A percentile compares a stretch with the other conserved stretches of the same genome.
These are phyloP conservation scores for Trichomonascaceae sp. DNA, from an alignment of 1,139 yeast species.

Conservation along the genomic window DNA sequence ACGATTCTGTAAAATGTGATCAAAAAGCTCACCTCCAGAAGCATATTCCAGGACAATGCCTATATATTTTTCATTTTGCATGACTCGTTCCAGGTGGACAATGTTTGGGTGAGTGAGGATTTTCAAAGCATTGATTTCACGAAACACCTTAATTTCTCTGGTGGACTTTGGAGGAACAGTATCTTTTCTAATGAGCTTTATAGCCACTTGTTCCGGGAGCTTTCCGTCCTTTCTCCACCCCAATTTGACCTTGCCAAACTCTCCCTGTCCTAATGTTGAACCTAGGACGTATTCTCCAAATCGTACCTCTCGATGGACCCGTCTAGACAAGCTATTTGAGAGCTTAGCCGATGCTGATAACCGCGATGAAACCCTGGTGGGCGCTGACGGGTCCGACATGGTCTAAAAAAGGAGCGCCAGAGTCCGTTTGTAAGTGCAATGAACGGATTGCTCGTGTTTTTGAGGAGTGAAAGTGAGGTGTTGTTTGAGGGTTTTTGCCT, in stretches of 20 bases:
- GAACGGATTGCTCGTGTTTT: background rate
- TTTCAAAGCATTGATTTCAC: constrained; percentile 88
- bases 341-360: constrained; percentile 24
- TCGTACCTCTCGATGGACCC: constrained; percentile 36
- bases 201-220: constrained; percentile 74
- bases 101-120: constrained; percentile 88
- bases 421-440: background rate
- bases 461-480: background rate
- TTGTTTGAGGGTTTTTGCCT: background rate
- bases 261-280: constrained; percentile 96
- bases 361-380: constrained; percentile 27
- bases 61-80: constrained; percentile 89
- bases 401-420: background rate
- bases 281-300: constrained; percentile 89
- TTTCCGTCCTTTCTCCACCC: constrained; percentile 86
- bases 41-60: constrained; percentile 97
- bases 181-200: constrained; percentile 83
- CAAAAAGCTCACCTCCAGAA: constrained; percentile 94
- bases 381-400: constrained; percentile 14
- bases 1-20: constrained; percentile 81
- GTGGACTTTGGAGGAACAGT: constrained; percentile 77
- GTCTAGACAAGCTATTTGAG: constrained; percentile 23
- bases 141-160: constrained; percentile 79
- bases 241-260: constrained; percentile 94
- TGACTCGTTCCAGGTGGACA: constrained; percentile 83